Evolutionary conservation across 1,284 basidiomycete genomes (phyloP).

Genomic region (Cutaneotrichosporon sp.): DNA sequence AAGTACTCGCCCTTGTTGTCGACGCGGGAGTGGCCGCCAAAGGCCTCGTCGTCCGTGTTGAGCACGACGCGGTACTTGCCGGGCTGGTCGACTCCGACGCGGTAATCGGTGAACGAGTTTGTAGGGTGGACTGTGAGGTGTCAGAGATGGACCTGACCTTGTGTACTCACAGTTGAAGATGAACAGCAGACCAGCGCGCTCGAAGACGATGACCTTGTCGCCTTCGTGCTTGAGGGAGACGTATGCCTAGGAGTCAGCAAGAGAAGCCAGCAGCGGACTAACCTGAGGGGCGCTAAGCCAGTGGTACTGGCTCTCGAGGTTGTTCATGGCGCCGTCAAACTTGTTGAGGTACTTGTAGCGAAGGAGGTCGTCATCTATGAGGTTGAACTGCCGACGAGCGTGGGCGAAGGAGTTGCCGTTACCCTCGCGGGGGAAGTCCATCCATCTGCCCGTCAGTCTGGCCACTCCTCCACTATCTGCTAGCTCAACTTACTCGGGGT

Average conservation of each 20-base stretch:
- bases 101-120: conserved; percentile 87
- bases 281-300: conserved; percentile 87
- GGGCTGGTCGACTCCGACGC: conserved; percentile 80
- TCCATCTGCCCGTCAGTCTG: conserved; percentile 65
- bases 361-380: conserved; percentile 80
- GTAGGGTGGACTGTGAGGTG: conserved; percentile 66
- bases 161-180: conserved; percentile 77
- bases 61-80: conserved; percentile 86
- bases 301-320: conserved; percentile 70
- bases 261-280: conserved; percentile 20
- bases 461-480: background rate
- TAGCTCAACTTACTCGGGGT: conserved; percentile 71
- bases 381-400: conserved; percentile 92
- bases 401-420: conserved; percentile 96
- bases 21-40: conserved; percentile 87
- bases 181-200: conserved; percentile 88
- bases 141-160: too few relatives aligned
- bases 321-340: conserved; percentile 94
- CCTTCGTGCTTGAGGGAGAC: conserved; percentile 89
- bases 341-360: conserved; percentile 92
- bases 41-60: conserved; percentile 79
- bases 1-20: conserved; percentile 66
- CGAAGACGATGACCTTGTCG: conserved; percentile 91
- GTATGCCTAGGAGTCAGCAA: conserved; percentile 64
- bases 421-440: conserved; percentile 95